Conservation (phyloP, 331 rosid genomes). For the Dryas integrifolia region DNA sequence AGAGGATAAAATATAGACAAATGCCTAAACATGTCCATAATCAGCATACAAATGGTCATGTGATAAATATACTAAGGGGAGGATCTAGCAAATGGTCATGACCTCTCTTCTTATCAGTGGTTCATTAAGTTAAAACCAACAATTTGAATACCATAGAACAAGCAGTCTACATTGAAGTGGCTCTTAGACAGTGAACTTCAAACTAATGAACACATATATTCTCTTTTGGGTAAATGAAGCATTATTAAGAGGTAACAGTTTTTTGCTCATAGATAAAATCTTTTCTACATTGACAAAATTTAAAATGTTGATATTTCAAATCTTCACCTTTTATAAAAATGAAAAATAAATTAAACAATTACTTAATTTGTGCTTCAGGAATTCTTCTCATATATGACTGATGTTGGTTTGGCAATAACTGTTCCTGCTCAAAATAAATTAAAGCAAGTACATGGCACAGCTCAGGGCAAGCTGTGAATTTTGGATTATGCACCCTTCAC, state of each 20-base stretch:
- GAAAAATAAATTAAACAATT: not conserved
- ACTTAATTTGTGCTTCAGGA: not conserved
- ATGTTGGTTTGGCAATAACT: not conserved
- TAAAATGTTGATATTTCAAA: not conserved
- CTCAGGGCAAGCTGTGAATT: conserved; percentile 2
- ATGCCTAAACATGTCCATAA: not conserved
- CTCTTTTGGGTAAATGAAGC: not conserved
- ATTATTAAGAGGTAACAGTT: not conserved
- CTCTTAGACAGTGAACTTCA: not conserved
- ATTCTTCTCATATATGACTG: conserved; percentile 4
- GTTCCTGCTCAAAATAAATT: not conserved
- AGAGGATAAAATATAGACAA: not conserved
- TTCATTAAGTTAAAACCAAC: not conserved
- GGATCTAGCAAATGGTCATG: not conserved
- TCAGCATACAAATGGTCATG: too few relatives aligned
- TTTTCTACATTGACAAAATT: not conserved
- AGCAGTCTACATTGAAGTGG: not conserved
- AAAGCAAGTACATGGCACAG: conserved; percentile 2
- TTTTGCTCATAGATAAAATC: not conserved
- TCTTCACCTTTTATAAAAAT: not conserved
- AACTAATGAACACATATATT: not conserved
- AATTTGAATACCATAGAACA: not conserved
- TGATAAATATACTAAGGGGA: too few relatives aligned
- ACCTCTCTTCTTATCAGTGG: not conserved
- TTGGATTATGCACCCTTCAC: not conserved